phyloP scores from a whole-genome alignment of 2,329 filamentous ascomycete species.

The Bipolaris zeicola region DNA sequence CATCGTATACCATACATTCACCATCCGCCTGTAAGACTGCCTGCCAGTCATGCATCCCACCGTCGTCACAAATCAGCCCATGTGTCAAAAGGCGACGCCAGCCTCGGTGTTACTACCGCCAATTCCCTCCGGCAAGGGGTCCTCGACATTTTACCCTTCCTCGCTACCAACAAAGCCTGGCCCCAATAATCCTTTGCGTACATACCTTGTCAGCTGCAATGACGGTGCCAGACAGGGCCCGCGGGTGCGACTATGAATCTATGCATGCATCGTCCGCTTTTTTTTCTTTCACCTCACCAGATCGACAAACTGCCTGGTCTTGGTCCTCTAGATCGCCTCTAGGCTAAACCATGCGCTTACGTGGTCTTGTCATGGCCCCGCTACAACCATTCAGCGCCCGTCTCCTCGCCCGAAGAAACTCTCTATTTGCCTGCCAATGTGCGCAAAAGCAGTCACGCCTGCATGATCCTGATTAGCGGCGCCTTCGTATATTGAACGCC shows the following conservation, averaged over 20 bases:
- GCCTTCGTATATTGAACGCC: conserved; percentile 22
- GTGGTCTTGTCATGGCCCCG: conserved; percentile 15
- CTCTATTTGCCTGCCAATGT: conserved; percentile 19
- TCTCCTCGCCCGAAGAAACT: conserved; percentile 14
- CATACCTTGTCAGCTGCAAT: conserved; percentile 20
- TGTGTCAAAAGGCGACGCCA: conserved; percentile 21
- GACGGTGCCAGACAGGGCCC: conserved; percentile 18
- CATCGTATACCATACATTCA: conserved; percentile 20
- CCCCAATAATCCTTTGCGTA: conserved; percentile 9
- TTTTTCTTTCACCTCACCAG: conserved; percentile 14
- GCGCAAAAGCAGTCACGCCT: conserved; percentile 24
- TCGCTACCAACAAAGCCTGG: neutral
- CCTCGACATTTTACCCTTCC: conserved; percentile 4
- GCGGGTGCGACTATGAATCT: conserved; percentile 15
- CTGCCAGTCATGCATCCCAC: conserved; percentile 20
- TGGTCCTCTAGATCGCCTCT: conserved; percentile 15
- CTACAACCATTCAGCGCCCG: conserved; percentile 17
- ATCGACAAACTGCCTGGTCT: conserved; percentile 23
- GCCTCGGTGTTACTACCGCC: conserved; percentile 16
- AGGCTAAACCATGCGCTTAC: conserved; percentile 24
- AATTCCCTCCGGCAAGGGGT: conserved; percentile 18
- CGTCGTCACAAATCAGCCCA: conserved; percentile 21
- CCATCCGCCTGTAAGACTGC: conserved; percentile 23
- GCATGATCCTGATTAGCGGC: conserved; percentile 21
- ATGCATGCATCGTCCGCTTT: conserved; percentile 17